These are phyloP conservation scores for Neurospora hispaniola DNA, from an alignment of 495 filamentous ascomycete species.

Conservation along the genomic window DNA sequence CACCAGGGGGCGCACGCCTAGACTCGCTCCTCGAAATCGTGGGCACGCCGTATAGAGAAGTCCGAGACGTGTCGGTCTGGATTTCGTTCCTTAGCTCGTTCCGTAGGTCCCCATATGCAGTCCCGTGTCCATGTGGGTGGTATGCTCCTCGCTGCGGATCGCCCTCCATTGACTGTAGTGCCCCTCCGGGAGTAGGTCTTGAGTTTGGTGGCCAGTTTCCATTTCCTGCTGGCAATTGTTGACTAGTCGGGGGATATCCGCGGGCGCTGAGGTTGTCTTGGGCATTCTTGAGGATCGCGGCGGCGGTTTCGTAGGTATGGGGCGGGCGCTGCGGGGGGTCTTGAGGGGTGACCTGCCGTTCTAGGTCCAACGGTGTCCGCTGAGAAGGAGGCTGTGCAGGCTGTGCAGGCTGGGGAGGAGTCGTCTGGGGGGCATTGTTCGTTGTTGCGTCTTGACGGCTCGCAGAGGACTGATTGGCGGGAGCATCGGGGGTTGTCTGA, in stretches of 20 bases:
- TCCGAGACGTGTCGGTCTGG: conserved; percentile 56
- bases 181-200: conserved; percentile 33
- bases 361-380: conserved; percentile 2
- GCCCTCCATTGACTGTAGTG: conserved; percentile 23
- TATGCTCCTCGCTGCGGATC: conserved; percentile 33
- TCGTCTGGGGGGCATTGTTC: not conserved
- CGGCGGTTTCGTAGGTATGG: conserved; percentile 28
- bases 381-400: conserved; percentile 2
- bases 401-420: not conserved
- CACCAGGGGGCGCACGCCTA: conserved; percentile 52
- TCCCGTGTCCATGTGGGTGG: conserved; percentile 19
- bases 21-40: conserved; percentile 42
- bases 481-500: conserved; percentile 18
- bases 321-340: conserved; percentile 23
- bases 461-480: conserved; percentile 5
- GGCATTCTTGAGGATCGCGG: conserved; percentile 22
- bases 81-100: conserved; percentile 46
- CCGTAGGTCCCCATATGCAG: not conserved
- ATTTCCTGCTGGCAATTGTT: not conserved
- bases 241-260: conserved; percentile 1
- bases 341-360: conserved; percentile 13
- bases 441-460: not conserved
- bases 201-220: conserved; percentile 19
- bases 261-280: conserved; percentile 23
- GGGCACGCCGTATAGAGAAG: conserved; percentile 46